Conservation (phyloP, 768 basidiomycete genomes). For the Lactifluus pinguis region DNA sequence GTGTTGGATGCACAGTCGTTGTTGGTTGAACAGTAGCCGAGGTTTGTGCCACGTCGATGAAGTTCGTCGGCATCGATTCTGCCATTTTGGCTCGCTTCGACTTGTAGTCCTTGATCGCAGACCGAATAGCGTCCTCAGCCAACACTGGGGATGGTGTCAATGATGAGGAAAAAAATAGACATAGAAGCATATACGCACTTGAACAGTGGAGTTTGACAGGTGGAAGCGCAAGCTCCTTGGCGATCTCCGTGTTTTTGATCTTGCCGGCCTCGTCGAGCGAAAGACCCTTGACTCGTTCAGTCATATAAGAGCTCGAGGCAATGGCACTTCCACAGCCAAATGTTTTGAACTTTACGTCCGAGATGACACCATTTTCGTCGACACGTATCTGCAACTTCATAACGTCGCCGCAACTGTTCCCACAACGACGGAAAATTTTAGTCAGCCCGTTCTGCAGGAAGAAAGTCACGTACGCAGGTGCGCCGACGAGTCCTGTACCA, state of each 20-base stretch:
- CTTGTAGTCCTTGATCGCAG: slow-evolving; percentile 93
- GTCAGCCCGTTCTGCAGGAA: slow-evolving; percentile 14
- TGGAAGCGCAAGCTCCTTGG: slow-evolving; percentile 90
- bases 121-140: slow-evolving; percentile 97
- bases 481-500: slow-evolving; percentile 95
- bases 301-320: slow-evolving; percentile 97
- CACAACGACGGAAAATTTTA: background rate
- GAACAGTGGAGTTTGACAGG: slow-evolving; percentile 96
- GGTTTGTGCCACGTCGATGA: slow-evolving; percentile 62
- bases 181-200: slow-evolving; percentile 42
- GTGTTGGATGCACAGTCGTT: slow-evolving; percentile 41
- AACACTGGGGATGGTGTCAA: slow-evolving; percentile 50
- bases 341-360: slow-evolving; percentile 99
- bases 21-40: slow-evolving; percentile 43
- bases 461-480: slow-evolving; percentile 68
- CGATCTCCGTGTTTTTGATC: slow-evolving; percentile 99
- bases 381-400: slow-evolving; percentile 99
- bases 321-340: slow-evolving; percentile 99
- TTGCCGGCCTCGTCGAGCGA: slow-evolving; percentile 89
- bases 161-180: background rate
- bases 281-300: slow-evolving; percentile 93
- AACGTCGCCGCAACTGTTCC: slow-evolving; percentile 82
- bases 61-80: slow-evolving; percentile 48
- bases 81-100: slow-evolving; percentile 58
- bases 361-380: slow-evolving; percentile 88